phyloP scores from a whole-genome alignment of 2,329 filamentous ascomycete species.

The Gyromitra esculenta region DNA sequence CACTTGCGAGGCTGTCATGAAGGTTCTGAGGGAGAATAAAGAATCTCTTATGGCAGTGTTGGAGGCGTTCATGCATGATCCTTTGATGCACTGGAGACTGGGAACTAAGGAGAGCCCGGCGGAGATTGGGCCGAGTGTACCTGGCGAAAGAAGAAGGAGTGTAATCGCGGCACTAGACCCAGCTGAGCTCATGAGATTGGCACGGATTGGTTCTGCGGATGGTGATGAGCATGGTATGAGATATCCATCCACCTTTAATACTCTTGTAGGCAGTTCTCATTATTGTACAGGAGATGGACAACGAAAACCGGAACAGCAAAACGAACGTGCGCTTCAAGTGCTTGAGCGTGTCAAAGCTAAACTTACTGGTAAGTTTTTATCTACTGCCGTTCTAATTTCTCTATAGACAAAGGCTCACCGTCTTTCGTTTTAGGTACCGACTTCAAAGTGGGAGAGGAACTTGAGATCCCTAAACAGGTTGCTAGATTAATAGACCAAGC shows the following conservation, averaged over 20 bases:
- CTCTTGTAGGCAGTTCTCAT: constrained; percentile 26
- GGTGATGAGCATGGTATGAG: constrained; percentile 47
- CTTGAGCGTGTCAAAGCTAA: constrained; percentile 93
- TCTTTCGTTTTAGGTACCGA: constrained; percentile 67
- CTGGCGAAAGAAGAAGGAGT: constrained; percentile 51
- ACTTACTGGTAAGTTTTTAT: constrained; percentile 72
- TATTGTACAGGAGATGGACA: constrained; percentile 61
- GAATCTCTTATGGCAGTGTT: constrained; percentile 98
- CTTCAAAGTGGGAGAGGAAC: constrained; percentile 85
- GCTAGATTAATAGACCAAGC: constrained; percentile 94
- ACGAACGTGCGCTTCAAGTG: constrained; percentile 90
- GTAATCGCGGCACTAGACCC: constrained; percentile 46
- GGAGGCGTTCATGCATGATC: constrained; percentile 99
- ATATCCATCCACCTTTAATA: background rate
- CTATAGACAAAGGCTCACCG: background rate
- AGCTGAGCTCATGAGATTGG: constrained; percentile 42
- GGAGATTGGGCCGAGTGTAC: constrained; percentile 47
- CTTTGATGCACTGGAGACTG: constrained; percentile 96
- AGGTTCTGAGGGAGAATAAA: constrained; percentile 94
- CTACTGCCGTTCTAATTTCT: background rate
- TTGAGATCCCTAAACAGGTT: constrained; percentile 86
- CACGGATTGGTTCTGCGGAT: constrained; percentile 38
- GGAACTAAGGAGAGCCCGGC: constrained; percentile 57
- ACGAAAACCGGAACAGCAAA: constrained; percentile 78
- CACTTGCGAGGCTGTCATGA: constrained; percentile 98